Percentiles rank a stretch among this genome's conserved stretches.
These are phyloP conservation scores for Crassisporium funariophilum DNA, from an alignment of 768 basidiomycete genomes.

Conservation along the genomic window DNA sequence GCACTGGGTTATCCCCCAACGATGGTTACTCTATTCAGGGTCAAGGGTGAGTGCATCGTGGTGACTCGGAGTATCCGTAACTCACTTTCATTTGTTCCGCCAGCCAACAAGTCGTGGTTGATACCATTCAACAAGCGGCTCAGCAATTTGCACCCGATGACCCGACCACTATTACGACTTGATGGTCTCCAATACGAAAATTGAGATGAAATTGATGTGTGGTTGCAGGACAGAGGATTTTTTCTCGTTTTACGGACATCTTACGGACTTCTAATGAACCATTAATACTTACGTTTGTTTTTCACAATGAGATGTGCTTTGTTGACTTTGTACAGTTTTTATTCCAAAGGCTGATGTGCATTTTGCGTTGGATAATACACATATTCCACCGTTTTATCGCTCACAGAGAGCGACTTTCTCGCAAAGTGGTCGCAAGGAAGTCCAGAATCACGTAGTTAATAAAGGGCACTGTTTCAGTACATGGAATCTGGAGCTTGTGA, in stretches of 20 bases:
- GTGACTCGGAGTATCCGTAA: background rate
- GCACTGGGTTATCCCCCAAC: slow-evolving; percentile 58
- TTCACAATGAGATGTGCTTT: background rate
- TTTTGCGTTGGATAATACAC: too few relatives aligned
- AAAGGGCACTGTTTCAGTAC: too few relatives aligned
- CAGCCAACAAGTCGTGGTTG: slow-evolving; percentile 33
- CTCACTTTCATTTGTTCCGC: slow-evolving; percentile 1
- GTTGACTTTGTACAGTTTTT: too few relatives aligned
- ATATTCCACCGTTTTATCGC: too few relatives aligned
- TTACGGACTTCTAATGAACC: background rate
- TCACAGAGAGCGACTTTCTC: too few relatives aligned
- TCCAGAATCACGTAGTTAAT: too few relatives aligned
- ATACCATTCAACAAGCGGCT: slow-evolving; percentile 30
- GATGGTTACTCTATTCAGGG: slow-evolving; percentile 60
- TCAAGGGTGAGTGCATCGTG: slow-evolving; percentile 33
- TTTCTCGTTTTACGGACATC: background rate
- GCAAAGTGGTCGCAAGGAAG: too few relatives aligned
- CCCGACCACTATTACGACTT: background rate
- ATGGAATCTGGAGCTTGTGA: too few relatives aligned
- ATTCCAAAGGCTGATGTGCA: too few relatives aligned
- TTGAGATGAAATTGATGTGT: background rate
- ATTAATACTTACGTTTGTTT: background rate
- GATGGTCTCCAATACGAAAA: background rate
- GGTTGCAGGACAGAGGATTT: background rate
- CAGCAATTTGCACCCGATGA: slow-evolving; percentile 36